These are phyloP conservation scores for Pisolithus marmoratus DNA, from an alignment of 768 basidiomycete species.

Conservation along the genomic window DNA sequence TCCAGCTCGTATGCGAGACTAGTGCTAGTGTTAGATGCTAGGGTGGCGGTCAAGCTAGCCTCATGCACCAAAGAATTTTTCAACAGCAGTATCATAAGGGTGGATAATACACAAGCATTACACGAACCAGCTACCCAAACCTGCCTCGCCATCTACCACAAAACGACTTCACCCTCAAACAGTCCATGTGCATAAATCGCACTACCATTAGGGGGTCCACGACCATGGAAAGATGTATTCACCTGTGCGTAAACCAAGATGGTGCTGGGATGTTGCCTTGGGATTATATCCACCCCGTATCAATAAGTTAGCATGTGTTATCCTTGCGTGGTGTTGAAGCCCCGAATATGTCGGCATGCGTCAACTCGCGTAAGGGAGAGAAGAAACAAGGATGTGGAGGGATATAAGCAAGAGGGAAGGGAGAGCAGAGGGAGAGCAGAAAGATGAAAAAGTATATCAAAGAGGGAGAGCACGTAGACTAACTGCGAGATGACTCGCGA, in stretches of 20 bases:
- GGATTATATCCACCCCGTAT: background rate
- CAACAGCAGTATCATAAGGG: too few relatives aligned
- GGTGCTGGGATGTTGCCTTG: background rate
- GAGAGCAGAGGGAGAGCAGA: background rate
- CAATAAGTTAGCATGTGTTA: background rate
- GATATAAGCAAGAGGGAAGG: background rate
- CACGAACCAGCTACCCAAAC: background rate
- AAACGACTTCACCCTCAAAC: background rate
- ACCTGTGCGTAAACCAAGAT: background rate
- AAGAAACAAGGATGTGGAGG: conserved; percentile 10
- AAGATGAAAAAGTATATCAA: background rate
- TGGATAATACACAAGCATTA: too few relatives aligned
- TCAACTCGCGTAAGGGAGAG: conserved; percentile 9
- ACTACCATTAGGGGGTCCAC: background rate
- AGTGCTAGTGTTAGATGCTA: conserved; percentile 13
- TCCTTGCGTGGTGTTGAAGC: background rate
- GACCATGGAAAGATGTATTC: conserved; percentile 10
- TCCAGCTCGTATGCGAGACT: conserved; percentile 91
- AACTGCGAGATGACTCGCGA: background rate
- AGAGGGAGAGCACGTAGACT: background rate
- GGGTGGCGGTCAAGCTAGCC: too few relatives aligned
- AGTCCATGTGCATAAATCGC: background rate
- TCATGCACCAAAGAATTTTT: too few relatives aligned
- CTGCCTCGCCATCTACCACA: background rate
- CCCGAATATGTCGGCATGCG: background rate